A percentile compares a stretch with the other conserved stretches of the same genome.
Evolutionary conservation across 805 yeast genomes (phyloP).

Genomic region (Lipomyces sp.): DNA sequence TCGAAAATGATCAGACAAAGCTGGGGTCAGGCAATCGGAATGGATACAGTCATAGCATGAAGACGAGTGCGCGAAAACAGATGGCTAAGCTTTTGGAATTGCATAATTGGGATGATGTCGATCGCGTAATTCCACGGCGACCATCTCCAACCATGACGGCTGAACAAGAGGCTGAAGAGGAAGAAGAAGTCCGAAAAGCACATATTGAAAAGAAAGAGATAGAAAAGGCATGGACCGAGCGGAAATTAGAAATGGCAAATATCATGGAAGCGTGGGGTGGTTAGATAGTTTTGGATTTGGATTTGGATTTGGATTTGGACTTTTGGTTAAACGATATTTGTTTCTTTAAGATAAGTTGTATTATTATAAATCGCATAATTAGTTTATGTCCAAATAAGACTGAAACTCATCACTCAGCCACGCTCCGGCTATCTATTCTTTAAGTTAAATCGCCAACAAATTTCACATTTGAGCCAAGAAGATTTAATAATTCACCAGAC

Average conservation of each 20-base stretch:
- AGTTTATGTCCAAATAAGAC: no score
- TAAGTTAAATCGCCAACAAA: no score
- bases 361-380: background rate
- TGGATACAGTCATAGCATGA: conserved; percentile 17
- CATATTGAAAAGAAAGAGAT: conserved; percentile 3
- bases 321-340: background rate
- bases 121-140: background rate
- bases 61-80: conserved; percentile 19
- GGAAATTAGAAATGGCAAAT: conserved; percentile 5
- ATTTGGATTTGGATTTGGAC: background rate
- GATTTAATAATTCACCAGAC: no score
- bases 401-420: no score
- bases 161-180: conserved; percentile 7
- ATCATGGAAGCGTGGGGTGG: conserved; percentile 16
- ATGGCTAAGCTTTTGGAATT: conserved; percentile 6
- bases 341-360: background rate
- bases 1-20: background rate
- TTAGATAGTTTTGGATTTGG: background rate
- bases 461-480: no score
- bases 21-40: conserved; percentile 11
- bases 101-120: conserved; percentile 16
- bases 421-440: no score
- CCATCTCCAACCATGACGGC: conserved; percentile 7
- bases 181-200: conserved; percentile 2
- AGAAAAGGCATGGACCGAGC: conserved; percentile 1